Evolutionary conservation across 2,329 filamentous ascomycete species (phyloP).

Genomic region (Mycogone perniciosa): DNA sequence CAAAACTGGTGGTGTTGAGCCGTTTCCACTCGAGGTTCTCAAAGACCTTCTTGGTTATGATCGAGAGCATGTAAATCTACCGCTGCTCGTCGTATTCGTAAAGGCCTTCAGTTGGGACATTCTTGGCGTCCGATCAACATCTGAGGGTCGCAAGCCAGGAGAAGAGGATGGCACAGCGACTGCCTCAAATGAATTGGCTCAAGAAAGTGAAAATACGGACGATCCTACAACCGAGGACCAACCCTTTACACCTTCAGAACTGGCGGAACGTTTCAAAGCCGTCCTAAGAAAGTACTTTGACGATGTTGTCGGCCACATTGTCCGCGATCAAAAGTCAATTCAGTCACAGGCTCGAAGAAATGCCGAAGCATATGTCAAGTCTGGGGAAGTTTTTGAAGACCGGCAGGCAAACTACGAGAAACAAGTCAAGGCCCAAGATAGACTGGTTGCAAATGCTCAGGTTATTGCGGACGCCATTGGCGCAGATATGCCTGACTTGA

Average conservation of each 20-base stretch:
- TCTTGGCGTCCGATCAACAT: constrained; percentile 66
- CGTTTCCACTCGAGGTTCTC: constrained; percentile 93
- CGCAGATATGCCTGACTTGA: constrained; percentile 87
- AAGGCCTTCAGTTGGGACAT: constrained; percentile 97
- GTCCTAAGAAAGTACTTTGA: constrained; percentile 86
- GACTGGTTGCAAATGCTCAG: constrained; percentile 83
- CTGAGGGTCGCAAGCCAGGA: constrained; percentile 76
- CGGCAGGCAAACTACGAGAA: constrained; percentile 94
- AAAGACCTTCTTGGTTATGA: constrained; percentile 95
- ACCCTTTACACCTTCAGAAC: constrained; percentile 67
- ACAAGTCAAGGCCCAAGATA: constrained; percentile 85
- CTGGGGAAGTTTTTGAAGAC: constrained; percentile 96
- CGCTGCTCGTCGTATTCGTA: constrained; percentile 88
- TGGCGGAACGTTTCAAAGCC: constrained; percentile 80
- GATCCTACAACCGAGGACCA: constrained; percentile 50
- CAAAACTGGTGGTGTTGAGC: constrained; percentile 66
- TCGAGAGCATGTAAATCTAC: constrained; percentile 83
- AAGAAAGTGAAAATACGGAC: constrained; percentile 47
- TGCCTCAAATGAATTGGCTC: constrained; percentile 27
- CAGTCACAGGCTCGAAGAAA: constrained; percentile 85
- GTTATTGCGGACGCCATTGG: constrained; percentile 82
- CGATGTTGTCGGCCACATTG: constrained; percentile 80
- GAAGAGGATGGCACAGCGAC: constrained; percentile 71
- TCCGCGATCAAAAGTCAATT: constrained; percentile 88
- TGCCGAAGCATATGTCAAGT: constrained; percentile 96